These are phyloP conservation scores for Solanum bukasovii DNA, from an alignment of 257 asterid species.

Conservation along the genomic window DNA sequence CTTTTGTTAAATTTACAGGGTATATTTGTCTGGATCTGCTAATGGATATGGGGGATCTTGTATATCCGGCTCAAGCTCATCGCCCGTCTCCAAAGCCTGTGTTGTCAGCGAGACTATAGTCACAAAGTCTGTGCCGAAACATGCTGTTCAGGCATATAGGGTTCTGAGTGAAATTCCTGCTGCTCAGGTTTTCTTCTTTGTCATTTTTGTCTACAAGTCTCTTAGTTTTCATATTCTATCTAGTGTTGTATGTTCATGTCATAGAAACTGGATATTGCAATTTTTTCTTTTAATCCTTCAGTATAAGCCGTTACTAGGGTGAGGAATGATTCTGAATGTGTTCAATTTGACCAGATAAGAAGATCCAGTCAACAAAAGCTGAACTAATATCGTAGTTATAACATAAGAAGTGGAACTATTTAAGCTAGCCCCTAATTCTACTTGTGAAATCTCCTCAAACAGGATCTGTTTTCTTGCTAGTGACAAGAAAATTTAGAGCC, in stretches of 20 bases:
- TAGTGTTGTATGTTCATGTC: background rate
- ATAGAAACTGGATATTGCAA: background rate
- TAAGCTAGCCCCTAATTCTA: background rate
- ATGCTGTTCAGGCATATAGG: slow-evolving; percentile 50
- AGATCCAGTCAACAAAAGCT: background rate
- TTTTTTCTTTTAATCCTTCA: background rate
- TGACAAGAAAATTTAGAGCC: background rate
- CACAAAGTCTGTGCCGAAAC: slow-evolving; percentile 24
- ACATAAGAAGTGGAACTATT: background rate
- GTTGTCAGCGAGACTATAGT: slow-evolving; percentile 1
- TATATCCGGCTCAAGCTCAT: slow-evolving; percentile 1
- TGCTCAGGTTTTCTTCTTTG: slow-evolving; percentile 32
- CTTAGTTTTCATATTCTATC: background rate
- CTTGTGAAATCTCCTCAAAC: background rate
- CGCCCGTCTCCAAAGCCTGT: slow-evolving; percentile 17
- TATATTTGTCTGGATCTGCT: slow-evolving; percentile 29
- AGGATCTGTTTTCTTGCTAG: background rate
- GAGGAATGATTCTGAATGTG: background rate
- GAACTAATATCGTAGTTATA: background rate
- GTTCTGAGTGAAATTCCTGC: slow-evolving; percentile 34
- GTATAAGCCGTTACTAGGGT: background rate
- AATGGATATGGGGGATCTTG: slow-evolving; percentile 17
- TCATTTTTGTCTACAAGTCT: background rate
- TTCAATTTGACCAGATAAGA: background rate
- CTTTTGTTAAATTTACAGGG: slow-evolving; percentile 26